Conservation (phyloP, 73 alveolate species). For the Symbiodinium pilosum region DNA sequence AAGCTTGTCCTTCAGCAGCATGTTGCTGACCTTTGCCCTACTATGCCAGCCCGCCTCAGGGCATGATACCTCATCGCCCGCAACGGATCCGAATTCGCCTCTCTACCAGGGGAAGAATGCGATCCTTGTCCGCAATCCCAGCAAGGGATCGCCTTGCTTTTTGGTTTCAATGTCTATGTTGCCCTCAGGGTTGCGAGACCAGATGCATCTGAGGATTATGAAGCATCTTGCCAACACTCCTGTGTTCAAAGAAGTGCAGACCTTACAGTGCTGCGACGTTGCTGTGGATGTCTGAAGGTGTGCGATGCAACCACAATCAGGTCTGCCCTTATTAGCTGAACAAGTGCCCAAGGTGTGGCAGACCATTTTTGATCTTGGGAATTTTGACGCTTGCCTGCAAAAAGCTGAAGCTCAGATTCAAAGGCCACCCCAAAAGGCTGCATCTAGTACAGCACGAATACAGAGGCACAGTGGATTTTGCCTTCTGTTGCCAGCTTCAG, state of each 20-base stretch:
- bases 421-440: too few species aligned
- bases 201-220: slow-evolving; percentile 28
- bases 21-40: too few species aligned
- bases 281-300: too few species aligned
- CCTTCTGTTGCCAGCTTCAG: too few species aligned
- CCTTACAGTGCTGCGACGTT: background rate
- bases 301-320: too few species aligned
- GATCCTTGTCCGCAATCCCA: background rate
- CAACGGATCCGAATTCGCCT: slow-evolving; percentile 74
- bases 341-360: slow-evolving; percentile 47
- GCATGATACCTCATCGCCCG: slow-evolving; percentile 52
- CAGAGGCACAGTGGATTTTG: too few species aligned
- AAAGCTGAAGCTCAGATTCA: background rate
- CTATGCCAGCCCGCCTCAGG: background rate
- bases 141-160: background rate
- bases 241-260: slow-evolving; percentile 31
- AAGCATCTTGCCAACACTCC: slow-evolving; percentile 72
- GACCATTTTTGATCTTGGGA: slow-evolving; percentile 3
- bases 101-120: slow-evolving; percentile 43
- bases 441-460: too few species aligned
- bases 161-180: background rate
- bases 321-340: too few species aligned
- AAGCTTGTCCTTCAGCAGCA: too few species aligned
- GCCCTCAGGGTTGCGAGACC: background rate
- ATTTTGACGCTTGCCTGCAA: background rate